Evolutionary conservation across 257 asterid genomes (phyloP), one percentile per base, ranked within the genome.

Genomic region (Plantago ovata): DNA sequence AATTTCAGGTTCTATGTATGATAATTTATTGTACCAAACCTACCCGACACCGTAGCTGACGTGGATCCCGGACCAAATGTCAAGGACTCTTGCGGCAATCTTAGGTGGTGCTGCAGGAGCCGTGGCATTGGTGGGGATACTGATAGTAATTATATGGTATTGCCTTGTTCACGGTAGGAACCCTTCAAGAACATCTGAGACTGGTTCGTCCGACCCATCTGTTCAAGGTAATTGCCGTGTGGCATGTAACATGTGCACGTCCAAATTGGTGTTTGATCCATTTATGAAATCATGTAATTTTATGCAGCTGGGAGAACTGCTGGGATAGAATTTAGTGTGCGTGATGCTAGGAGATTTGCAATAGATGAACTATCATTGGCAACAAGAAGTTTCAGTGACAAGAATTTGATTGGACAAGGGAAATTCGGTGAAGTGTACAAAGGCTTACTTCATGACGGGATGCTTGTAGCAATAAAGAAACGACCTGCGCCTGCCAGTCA

Each of bases 51-150:
- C 60, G 42, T 67, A 67, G 82, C 84, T 77, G 71, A 77, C 69
- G 78, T 79, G 80, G 81, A 74, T 78, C 72, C 78, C 78, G 43
- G 76, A 71, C 81, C 85, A 82, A 79, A 88, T 89, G 97, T 89
- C 97, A 76, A 78, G 69, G 85, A 74, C 95, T 84, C 94, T 83
- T 89, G 97, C 95, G 82, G 94, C 87, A 74, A 83, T 89, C 69
- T 20, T 86, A 63, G 97, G 95, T 69, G 94, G 94, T 75, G 97
- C 92, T 89, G 97, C 95, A 89, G 95, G 96, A 88, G 95, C 80
- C 84, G 85, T 82, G 89, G 82, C 87, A 75, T 78, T 89, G 80
- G 78, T 77, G 71, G 94, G 77, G 68, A 60, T 79, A 60, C 60
- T 84, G 33, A 18, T 81, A 38, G 38, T 78, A 28, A 66, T 84